A percentile compares a stretch with the other conserved stretches of the same genome.
phyloP scores from a whole-genome alignment of 768 basidiomycete species.

The Lactarius akahatsu region DNA sequence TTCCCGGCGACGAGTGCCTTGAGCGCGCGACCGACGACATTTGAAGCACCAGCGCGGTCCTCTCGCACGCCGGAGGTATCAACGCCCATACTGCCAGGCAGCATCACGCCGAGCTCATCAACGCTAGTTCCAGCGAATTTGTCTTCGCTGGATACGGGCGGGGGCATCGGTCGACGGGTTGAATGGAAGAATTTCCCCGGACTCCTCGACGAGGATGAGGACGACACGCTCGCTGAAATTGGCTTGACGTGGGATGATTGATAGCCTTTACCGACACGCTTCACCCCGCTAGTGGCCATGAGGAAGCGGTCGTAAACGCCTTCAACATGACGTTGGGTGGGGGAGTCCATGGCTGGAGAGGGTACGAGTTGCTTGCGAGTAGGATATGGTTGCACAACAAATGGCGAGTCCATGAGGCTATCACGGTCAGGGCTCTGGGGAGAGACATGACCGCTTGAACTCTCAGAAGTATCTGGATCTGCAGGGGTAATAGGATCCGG shows the following conservation, averaged over 20 bases:
- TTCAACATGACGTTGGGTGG: constrained; percentile 61
- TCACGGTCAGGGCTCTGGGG: constrained; percentile 39
- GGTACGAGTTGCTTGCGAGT: constrained; percentile 41
- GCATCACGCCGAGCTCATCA: constrained; percentile 64
- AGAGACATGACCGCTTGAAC: constrained; percentile 24
- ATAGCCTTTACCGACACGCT: constrained; percentile 76
- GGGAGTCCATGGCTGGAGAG: constrained; percentile 47
- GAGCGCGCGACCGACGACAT: constrained; percentile 67
- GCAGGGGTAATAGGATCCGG: constrained; percentile 43
- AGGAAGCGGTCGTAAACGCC: constrained; percentile 80
- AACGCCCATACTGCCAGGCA: not conserved
- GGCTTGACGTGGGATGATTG: constrained; percentile 64
- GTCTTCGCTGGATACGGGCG: constrained; percentile 65
- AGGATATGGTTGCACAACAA: constrained; percentile 65
- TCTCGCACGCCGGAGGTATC: constrained; percentile 3
- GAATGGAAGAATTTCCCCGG: constrained; percentile 44
- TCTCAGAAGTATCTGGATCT: constrained; percentile 42
- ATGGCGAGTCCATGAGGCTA: constrained; percentile 60
- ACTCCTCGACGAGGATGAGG: constrained; percentile 31
- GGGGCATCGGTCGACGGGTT: constrained; percentile 58
- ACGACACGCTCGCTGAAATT: constrained; percentile 31
- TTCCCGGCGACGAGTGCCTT: constrained; percentile 74
- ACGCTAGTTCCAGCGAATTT: constrained; percentile 43
- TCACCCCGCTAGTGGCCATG: constrained; percentile 79
- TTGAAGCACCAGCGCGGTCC: constrained; percentile 45